phyloP scores from a whole-genome alignment of 257 asterid species.

The Coffea canephora region DNA sequence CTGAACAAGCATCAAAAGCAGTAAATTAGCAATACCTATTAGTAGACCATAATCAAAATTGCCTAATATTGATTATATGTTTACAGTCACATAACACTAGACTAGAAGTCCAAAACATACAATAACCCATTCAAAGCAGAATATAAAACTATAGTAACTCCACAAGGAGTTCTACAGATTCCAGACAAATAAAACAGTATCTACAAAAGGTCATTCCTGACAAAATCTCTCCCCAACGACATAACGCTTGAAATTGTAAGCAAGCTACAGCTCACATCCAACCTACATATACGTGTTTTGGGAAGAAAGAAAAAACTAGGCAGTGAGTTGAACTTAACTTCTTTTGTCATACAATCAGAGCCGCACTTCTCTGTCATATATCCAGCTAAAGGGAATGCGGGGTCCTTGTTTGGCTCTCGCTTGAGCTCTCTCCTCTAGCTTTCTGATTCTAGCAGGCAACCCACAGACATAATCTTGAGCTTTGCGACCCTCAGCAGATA shows the following conservation, averaged over 20 bases:
- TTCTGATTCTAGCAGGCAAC: conserved; percentile 61
- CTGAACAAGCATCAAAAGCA: neutral
- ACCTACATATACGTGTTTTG: conserved; percentile 10
- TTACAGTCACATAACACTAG: conserved; percentile 12
- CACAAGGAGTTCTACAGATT: conserved; percentile 26
- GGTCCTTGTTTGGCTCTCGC: conserved; percentile 53
- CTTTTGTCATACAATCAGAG: conserved; percentile 34
- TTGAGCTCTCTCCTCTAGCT: conserved; percentile 67
- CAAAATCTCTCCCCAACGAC: conserved; percentile 13
- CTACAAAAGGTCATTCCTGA: conserved; percentile 33
- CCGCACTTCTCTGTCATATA: conserved; percentile 60
- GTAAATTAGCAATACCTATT: too few species aligned
- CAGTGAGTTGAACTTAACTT: conserved; percentile 2
- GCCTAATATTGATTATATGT: conserved; percentile 13
- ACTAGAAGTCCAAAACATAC: conserved; percentile 11
- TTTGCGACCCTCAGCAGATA: conserved; percentile 56
- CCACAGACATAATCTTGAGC: conserved; percentile 78
- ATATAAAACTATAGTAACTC: conserved; percentile 26
- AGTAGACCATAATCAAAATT: conserved; percentile 19
- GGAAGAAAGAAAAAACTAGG: conserved; percentile 13
- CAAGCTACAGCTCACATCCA: conserved; percentile 14
- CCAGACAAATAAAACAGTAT: conserved; percentile 29
- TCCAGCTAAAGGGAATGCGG: conserved; percentile 62
- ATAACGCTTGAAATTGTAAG: conserved; percentile 9
- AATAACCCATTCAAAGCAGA: conserved; percentile 6